Conservation (phyloP, 176 grass and related monocot species). For the Phoenix roebelenii region DNA sequence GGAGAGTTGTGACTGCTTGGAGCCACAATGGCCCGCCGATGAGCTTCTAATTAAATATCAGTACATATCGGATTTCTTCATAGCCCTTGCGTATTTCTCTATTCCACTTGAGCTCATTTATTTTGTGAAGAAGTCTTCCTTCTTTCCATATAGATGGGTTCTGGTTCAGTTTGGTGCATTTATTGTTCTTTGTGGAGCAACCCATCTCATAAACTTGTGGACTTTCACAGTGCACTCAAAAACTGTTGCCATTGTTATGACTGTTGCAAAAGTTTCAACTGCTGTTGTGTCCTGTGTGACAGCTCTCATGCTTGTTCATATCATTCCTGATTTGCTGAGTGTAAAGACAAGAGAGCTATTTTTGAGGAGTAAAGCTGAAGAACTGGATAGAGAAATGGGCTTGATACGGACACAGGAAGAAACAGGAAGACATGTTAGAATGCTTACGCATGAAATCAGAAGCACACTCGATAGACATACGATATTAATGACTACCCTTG, state of each 20-base stretch:
- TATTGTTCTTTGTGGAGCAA: constrained; percentile 64
- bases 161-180: constrained; percentile 65
- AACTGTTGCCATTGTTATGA: constrained; percentile 59
- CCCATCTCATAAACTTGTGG: constrained; percentile 67
- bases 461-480: constrained; percentile 63
- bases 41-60: constrained; percentile 63
- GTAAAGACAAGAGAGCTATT: constrained; percentile 65
- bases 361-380: constrained; percentile 54
- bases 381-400: constrained; percentile 62
- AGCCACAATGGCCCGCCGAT: constrained; percentile 58
- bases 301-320: constrained; percentile 64
- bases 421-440: constrained; percentile 59
- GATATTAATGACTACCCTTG: constrained; percentile 56
- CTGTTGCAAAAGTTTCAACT: constrained; percentile 49
- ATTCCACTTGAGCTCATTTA: constrained; percentile 81
- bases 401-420: constrained; percentile 57
- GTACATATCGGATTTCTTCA: constrained; percentile 85
- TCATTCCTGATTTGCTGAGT: constrained; percentile 57
- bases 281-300: constrained; percentile 54
- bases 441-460: constrained; percentile 73
- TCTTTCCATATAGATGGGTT: constrained; percentile 70
- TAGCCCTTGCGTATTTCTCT: constrained; percentile 69
- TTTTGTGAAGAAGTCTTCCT: constrained; percentile 68
- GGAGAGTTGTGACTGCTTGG: constrained; percentile 65
- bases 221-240: constrained; percentile 47